A percentile compares a stretch with the other conserved stretches of the same genome.
These are phyloP conservation scores for Aspergillus sclerotioniger DNA, from an alignment of 495 filamentous ascomycete genomes.

Conservation along the genomic window DNA sequence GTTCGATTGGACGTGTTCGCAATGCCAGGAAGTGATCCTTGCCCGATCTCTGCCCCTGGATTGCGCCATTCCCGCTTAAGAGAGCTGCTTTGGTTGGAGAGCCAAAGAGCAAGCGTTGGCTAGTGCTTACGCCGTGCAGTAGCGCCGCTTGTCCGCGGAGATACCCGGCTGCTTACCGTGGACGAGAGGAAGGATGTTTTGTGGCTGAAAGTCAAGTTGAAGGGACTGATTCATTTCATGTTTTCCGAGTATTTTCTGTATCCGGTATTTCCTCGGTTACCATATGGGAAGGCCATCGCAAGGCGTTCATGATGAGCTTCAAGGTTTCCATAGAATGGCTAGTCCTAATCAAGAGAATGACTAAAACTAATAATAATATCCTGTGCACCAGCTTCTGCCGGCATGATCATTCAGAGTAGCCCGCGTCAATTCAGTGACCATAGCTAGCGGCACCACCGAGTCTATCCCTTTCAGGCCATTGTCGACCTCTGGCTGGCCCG, in stretches of 20 bases:
- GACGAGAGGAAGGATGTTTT: background rate
- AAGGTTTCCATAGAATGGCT: conserved; percentile 11
- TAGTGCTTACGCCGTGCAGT: no score
- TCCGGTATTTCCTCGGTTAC: conserved; percentile 1
- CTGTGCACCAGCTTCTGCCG: conserved; percentile 18
- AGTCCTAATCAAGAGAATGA: conserved; percentile 10
- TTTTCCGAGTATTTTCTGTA: conserved; percentile 5
- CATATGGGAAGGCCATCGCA: conserved; percentile 10
- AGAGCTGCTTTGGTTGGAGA: no score
- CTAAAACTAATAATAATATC: conserved; percentile 21
- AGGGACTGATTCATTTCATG: conserved; percentile 2
- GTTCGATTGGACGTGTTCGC: no score
- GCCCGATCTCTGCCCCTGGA: no score
- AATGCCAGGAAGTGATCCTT: no score
- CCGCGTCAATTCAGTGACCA: background rate
- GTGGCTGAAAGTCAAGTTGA: background rate
- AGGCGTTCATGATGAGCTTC: background rate
- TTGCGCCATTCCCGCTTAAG: no score
- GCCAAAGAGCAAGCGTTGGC: no score
- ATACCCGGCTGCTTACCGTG: no score
- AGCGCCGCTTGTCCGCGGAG: no score
- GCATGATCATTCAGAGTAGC: background rate
- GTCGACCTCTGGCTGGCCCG: conserved; percentile 14
- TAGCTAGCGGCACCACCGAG: conserved; percentile 8
- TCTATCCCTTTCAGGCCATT: conserved; percentile 22